These are phyloP conservation scores for Pichia sp. DNA, from an alignment of 1,139 yeast species.

Conservation along the genomic window DNA sequence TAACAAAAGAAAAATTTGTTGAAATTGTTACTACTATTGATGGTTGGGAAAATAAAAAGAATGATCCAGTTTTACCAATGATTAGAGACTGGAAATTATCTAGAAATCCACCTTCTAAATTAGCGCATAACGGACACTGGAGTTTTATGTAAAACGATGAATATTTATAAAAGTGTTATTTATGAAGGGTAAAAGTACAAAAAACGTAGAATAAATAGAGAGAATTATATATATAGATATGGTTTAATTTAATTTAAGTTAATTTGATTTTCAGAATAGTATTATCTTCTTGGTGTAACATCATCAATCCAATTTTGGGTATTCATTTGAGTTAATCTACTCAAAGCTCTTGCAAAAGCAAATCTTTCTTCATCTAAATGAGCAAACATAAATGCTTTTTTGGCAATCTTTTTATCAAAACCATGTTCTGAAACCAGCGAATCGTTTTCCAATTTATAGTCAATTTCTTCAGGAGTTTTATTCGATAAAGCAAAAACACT, in stretches of 20 bases:
- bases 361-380: constrained; percentile 87
- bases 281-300: constrained; percentile 13
- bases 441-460: constrained; percentile 47
- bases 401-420: constrained; percentile 66
- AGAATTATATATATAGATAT: neutral
- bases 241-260: neutral
- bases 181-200: neutral
- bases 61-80: constrained; percentile 8
- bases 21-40: neutral
- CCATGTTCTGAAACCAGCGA: constrained; percentile 66
- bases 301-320: constrained; percentile 83
- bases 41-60: constrained; percentile 3
- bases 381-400: constrained; percentile 73
- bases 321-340: constrained; percentile 89
- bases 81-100: constrained; percentile 9
- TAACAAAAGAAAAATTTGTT: neutral
- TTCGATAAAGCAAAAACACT: constrained; percentile 47
- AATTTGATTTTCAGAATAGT: no score
- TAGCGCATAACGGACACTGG: constrained; percentile 22
- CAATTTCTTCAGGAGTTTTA: constrained; percentile 31
- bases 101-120: neutral
- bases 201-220: neutral
- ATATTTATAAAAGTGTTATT: neutral
- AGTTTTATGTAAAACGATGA: constrained; percentile 25
- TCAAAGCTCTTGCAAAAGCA: constrained; percentile 92